Evolutionary conservation across 2,329 filamentous ascomycete genomes (phyloP).

Genomic region (Penicillium verrucosum): DNA sequence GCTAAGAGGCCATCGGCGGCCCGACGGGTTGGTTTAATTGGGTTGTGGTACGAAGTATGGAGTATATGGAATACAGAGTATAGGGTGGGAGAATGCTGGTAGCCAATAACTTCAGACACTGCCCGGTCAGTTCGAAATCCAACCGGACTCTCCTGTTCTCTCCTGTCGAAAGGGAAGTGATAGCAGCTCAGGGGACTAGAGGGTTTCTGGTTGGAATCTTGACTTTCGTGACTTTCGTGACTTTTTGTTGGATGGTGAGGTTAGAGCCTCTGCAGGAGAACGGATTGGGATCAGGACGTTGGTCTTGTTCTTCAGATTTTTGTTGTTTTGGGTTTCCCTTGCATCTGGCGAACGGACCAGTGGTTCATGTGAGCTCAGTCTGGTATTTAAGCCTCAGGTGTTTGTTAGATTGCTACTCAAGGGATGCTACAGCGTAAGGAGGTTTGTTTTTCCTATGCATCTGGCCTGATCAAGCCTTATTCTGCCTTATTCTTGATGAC

Average conservation of each 20-base stretch:
- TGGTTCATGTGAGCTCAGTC: conserved; percentile 13
- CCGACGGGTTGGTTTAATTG: background rate
- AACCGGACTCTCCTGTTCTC: background rate
- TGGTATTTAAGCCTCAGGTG: background rate
- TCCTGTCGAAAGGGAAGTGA: background rate
- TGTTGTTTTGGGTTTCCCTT: conserved; percentile 13
- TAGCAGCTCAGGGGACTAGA: background rate
- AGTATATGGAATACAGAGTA: background rate
- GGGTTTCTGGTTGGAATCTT: background rate
- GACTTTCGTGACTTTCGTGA: background rate
- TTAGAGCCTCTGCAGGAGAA: background rate
- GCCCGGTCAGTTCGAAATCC: background rate
- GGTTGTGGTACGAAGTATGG: background rate
- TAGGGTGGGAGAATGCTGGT: background rate
- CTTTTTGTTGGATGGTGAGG: background rate
- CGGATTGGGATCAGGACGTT: background rate
- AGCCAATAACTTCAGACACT: background rate
- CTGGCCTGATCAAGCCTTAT: background rate
- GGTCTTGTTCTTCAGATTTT: background rate
- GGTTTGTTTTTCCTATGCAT: conserved; percentile 9
- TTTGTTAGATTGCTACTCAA: conserved; percentile 3
- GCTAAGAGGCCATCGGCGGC: background rate
- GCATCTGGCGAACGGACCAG: conserved; percentile 22
- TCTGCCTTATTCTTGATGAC: background rate
- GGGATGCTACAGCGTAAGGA: conserved; percentile 19